Evolutionary conservation across 1,284 basidiomycete genomes (phyloP).

Genomic region (Acaromyces ingoldii): DNA sequence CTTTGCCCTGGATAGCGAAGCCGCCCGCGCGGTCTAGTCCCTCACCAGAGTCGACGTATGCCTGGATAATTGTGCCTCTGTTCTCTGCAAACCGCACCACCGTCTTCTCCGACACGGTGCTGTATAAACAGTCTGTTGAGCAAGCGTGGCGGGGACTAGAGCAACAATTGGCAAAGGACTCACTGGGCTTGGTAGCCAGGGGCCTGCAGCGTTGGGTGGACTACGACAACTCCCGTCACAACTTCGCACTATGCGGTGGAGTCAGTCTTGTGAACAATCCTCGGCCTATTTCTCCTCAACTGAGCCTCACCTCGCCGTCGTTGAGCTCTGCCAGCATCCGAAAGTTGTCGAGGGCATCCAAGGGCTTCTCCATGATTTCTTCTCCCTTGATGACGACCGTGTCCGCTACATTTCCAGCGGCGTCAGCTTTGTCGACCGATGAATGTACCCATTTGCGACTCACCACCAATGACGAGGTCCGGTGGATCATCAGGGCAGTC

Average conservation of each 20-base stretch:
- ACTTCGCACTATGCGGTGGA: slow-evolving; percentile 37
- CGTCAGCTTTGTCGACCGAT: not conserved
- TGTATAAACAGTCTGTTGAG: slow-evolving; percentile 9
- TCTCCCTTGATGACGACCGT: slow-evolving; percentile 43
- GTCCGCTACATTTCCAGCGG: slow-evolving; percentile 19
- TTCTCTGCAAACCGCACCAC: slow-evolving; percentile 50
- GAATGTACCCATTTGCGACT: slow-evolving; percentile 19
- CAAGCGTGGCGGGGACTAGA: slow-evolving; percentile 2
- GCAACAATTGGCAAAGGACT: too few relatives aligned
- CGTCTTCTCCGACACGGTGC: slow-evolving; percentile 42
- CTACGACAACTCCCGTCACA: slow-evolving; percentile 55
- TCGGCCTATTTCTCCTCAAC: not conserved
- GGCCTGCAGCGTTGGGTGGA: slow-evolving; percentile 73
- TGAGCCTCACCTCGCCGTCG: slow-evolving; percentile 67
- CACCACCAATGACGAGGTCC: slow-evolving; percentile 86
- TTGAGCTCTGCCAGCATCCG: slow-evolving; percentile 84
- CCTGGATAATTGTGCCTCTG: slow-evolving; percentile 60
- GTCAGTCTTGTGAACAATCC: not conserved
- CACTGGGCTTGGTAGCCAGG: slow-evolving; percentile 84
- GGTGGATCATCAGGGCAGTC: slow-evolving; percentile 72
- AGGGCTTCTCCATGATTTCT: slow-evolving; percentile 78
- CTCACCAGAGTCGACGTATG: slow-evolving; percentile 83
- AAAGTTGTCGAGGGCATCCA: slow-evolving; percentile 72
- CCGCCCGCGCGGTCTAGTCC: slow-evolving; percentile 88
- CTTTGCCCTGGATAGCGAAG: slow-evolving; percentile 76